A percentile compares a stretch with the other conserved stretches of the same genome.
phyloP scores from a whole-genome alignment of 1,139 yeast genomes.

The Magnusiomyces magnusii region DNA sequence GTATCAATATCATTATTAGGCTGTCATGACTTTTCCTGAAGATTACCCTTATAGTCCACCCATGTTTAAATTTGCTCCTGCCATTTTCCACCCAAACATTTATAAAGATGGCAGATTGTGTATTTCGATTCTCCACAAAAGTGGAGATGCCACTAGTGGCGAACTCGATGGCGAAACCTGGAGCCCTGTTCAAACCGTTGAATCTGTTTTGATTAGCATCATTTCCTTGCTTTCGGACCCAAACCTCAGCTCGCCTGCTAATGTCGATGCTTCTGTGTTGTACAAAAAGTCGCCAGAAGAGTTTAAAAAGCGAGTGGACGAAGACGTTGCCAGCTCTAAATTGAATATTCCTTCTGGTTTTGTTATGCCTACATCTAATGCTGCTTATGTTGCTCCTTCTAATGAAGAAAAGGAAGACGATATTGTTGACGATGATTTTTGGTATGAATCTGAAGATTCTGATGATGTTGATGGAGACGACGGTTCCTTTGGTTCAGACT shows the following conservation, averaged over 20 bases:
- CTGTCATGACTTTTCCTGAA: conserved; percentile 86
- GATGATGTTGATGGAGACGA: conserved; percentile 39
- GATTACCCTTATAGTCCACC: conserved; percentile 94
- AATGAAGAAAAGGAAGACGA: conserved; percentile 45
- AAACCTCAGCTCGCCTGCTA: conserved; percentile 88
- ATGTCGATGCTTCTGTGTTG: conserved; percentile 92
- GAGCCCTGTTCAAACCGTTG: conserved; percentile 97
- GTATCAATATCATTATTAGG: conserved; percentile 37
- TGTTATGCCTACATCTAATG: conserved; percentile 59
- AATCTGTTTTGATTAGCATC: conserved; percentile 80
- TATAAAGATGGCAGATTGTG: conserved; percentile 90
- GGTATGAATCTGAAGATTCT: conserved; percentile 72
- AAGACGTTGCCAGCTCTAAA: conserved; percentile 79
- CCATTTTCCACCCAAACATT: conserved; percentile 91
- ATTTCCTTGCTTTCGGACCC: conserved; percentile 90
- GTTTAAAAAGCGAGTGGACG: conserved; percentile 67
- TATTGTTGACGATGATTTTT: conserved; percentile 75
- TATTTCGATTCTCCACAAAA: conserved; percentile 83
- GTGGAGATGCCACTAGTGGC: conserved; percentile 82
- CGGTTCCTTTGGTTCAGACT: conserved; percentile 29
- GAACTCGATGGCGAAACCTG: conserved; percentile 83
- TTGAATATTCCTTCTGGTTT: conserved; percentile 82
- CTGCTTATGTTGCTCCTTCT: conserved; percentile 50
- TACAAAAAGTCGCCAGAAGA: conserved; percentile 79
- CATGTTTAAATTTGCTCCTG: conserved; percentile 85